Evolutionary conservation across 169 alveolate species (phyloP).

Genomic region (Plasmodium billcollinsi): DNA sequence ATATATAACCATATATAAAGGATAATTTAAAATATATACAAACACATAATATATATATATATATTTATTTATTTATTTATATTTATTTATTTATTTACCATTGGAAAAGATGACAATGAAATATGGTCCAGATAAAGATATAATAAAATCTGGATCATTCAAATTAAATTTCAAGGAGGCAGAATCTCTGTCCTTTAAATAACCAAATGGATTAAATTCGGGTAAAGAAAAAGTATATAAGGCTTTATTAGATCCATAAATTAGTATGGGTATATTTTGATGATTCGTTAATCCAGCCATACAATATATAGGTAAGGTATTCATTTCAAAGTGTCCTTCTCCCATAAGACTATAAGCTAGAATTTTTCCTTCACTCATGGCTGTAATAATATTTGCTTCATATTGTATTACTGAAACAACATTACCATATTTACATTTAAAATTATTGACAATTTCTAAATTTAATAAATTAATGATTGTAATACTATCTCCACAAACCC

Average conservation of each 20-base stretch:
- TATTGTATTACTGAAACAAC: constrained; percentile 76
- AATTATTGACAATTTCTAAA: constrained; percentile 44
- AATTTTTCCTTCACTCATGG: constrained; percentile 77
- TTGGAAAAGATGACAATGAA: constrained; percentile 63
- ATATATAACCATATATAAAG: not conserved
- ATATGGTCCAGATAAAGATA: constrained; percentile 73
- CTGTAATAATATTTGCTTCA: constrained; percentile 74
- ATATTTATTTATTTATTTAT: not conserved
- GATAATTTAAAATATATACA: not conserved
- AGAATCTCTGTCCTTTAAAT: constrained; percentile 63
- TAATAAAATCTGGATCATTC: constrained; percentile 64
- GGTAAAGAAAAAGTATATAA: constrained; percentile 74
- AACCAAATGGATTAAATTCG: constrained; percentile 67
- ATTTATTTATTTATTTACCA: constrained; percentile 11
- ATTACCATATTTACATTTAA: constrained; percentile 68
- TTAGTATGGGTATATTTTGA: constrained; percentile 52
- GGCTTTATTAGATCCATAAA: constrained; percentile 69
- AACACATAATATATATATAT: not conserved
- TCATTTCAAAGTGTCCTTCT: constrained; percentile 67
- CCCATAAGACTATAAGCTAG: constrained; percentile 64
- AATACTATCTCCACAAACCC: constrained; percentile 78
- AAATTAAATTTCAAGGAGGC: constrained; percentile 43
- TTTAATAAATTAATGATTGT: constrained; percentile 66
- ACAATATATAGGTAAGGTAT: constrained; percentile 66
- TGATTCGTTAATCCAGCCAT: constrained; percentile 75